Percentiles rank a stretch among this genome's conserved stretches.
phyloP scores from a whole-genome alignment of 192 early-diverging fungal species.

The Coemansia sp. region DNA sequence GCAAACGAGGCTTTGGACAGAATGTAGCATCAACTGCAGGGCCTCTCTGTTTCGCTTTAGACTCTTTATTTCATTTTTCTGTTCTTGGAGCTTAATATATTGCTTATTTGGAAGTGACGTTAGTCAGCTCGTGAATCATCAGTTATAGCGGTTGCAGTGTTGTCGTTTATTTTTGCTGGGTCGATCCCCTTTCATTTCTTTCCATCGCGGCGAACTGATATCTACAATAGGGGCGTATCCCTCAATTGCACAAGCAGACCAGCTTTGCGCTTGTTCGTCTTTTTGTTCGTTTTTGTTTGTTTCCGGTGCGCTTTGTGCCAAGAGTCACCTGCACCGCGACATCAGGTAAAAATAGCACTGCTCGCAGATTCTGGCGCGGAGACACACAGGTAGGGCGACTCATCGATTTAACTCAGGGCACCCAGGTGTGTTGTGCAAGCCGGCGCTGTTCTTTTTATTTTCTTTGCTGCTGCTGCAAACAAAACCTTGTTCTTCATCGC shows the following conservation, averaged over 20 bases:
- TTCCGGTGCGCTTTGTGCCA: background rate
- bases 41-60: background rate
- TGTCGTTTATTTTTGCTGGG: background rate
- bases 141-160: background rate
- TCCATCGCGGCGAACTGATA: background rate
- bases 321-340: background rate
- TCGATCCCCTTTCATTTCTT: background rate
- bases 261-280: background rate
- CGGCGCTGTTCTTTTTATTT: background rate
- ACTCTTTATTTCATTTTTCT: background rate
- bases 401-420: background rate
- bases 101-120: background rate
- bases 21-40: background rate
- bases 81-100: background rate
- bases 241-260: background rate
- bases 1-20: background rate
- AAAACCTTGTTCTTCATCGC: background rate
- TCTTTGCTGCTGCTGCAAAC: background rate
- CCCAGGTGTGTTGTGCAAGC: background rate
- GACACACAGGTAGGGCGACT: background rate
- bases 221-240: background rate
- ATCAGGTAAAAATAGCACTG: background rate
- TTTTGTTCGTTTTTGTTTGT: background rate
- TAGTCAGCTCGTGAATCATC: background rate
- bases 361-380: conserved; percentile 1